Evolutionary conservation across 177 flowering plant genomes (phyloP), one percentile per base, ranked within the genome.

Genomic region (Telopea speciosissima): DNA sequence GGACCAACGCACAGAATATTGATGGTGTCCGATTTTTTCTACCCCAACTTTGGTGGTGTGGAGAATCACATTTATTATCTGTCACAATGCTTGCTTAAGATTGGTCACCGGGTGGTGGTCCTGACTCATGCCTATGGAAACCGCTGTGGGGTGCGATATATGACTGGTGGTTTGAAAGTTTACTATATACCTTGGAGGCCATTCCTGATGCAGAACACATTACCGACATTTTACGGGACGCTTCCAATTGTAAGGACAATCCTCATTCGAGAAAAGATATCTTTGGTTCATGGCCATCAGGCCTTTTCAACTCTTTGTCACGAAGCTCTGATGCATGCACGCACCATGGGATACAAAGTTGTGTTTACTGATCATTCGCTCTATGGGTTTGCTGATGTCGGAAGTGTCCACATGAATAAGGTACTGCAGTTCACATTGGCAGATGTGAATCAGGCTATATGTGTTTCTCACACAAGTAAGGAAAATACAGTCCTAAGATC

Each of bases 1-100:
- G 81, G 81, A 62, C 70, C 25, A 67, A 79, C 70, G 74, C 92
- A 82, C 54, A 82, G 84, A 65, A 83, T 96, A 73, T 77, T 96
- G 77, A 96, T 96, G 99, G 99, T 93, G 58, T 96, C 98, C 6
- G 97, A 96, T 81, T 93, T 93, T 70, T 96, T 90, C 85, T 96
- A 88, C 71, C 98, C 97, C 60, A 91, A 96, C 81, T 96, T 93
- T 75, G 98, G 99, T 66, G 99, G 98, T 52, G 96, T 96, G 68
- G 98, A 96, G 84, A 93, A 83, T 80, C 99, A 96, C 86, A 85
- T 96, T 16, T 96, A 91, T 70, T 91, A 85, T 78, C 83, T 96
- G 17, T 89, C 99, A 1, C 97, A 89, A 70, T 93, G 99, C 84
- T 81, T 96, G 81, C 87, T 96, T 42, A 78, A 89, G 87, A 92